Conservation (phyloP, 2,329 filamentous ascomycete genomes). For the Hyphodiscus sp. region DNA sequence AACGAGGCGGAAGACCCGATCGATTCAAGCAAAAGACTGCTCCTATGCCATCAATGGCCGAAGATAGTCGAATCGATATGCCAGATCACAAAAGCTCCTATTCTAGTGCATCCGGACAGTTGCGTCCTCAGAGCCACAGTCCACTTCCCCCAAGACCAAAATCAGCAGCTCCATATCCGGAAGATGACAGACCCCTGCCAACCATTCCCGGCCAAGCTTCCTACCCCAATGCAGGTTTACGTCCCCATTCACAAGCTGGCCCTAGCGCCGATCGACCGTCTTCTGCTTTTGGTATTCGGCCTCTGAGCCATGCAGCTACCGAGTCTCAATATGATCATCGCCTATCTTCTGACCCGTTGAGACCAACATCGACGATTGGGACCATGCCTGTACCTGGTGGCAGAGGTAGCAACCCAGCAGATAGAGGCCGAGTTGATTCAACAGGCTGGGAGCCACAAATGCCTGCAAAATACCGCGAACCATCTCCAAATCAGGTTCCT, state of each 20-base stretch:
- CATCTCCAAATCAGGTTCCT: conserved; percentile 26
- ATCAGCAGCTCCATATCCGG: conserved; percentile 59
- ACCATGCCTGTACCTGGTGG: conserved; percentile 41
- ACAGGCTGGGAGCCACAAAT: conserved; percentile 40
- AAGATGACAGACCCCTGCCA: conserved; percentile 52
- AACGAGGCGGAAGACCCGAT: conserved; percentile 54
- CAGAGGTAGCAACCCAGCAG: conserved; percentile 11
- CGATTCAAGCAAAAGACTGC: conserved; percentile 44
- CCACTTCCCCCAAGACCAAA: conserved; percentile 15
- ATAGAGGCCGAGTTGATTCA: conserved; percentile 30
- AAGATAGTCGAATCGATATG: conserved; percentile 21
- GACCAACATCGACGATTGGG: conserved; percentile 39
- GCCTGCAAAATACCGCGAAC: conserved; percentile 35
- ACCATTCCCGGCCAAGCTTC: conserved; percentile 7
- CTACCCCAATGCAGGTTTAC: conserved; percentile 32
- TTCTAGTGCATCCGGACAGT: neutral
- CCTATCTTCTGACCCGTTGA: conserved; percentile 25
- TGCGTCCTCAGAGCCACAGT: conserved; percentile 5
- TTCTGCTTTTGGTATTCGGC: conserved; percentile 45
- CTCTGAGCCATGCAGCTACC: conserved; percentile 30
- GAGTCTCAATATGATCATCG: conserved; percentile 6
- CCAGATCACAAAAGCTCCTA: conserved; percentile 22
- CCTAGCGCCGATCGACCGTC: conserved; percentile 34
- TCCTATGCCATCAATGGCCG: conserved; percentile 26
- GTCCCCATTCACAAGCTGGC: conserved; percentile 41